phyloP scores from a whole-genome alignment of 768 basidiomycete genomes.

The Trametopsis cervina region DNA sequence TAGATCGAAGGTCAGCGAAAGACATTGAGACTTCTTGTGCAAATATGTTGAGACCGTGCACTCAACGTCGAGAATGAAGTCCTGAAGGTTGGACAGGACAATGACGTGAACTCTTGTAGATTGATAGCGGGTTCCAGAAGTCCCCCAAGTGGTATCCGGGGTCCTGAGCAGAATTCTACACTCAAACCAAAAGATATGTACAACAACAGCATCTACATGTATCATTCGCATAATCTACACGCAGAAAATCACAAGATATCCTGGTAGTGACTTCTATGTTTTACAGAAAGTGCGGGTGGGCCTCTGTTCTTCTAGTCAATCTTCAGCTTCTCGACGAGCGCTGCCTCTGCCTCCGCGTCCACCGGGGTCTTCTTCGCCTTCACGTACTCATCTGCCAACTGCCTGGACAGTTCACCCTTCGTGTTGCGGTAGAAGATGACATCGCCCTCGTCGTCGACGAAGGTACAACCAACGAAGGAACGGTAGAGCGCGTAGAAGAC shows the following conservation, averaged over 20 bases:
- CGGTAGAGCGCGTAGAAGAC: conserved; percentile 54
- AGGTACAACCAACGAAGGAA: conserved; percentile 53
- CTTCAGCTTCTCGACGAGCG: no score
- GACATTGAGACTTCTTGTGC: conserved; percentile 18
- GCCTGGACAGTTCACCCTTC: conserved; percentile 27
- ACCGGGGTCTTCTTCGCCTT: no score
- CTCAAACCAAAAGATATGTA: background rate
- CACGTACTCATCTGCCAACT: no score
- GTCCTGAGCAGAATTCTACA: background rate
- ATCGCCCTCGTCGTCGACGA: conserved; percentile 58
- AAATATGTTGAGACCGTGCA: background rate
- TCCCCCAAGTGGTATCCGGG: background rate
- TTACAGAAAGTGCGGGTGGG: no score
- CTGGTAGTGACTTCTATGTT: no score
- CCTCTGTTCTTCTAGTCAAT: no score
- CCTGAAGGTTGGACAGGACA: background rate
- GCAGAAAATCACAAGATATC: no score
- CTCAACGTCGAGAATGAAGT: background rate
- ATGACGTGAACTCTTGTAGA: background rate
- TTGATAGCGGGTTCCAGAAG: background rate
- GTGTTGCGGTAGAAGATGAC: conserved; percentile 58
- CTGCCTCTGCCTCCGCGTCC: no score
- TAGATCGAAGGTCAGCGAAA: conserved; percentile 17
- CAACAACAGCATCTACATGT: background rate
- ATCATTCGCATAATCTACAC: no score